Conservation (phyloP, 2,329 filamentous ascomycete genomes). For the Sarocladium brachiariae region DNA sequence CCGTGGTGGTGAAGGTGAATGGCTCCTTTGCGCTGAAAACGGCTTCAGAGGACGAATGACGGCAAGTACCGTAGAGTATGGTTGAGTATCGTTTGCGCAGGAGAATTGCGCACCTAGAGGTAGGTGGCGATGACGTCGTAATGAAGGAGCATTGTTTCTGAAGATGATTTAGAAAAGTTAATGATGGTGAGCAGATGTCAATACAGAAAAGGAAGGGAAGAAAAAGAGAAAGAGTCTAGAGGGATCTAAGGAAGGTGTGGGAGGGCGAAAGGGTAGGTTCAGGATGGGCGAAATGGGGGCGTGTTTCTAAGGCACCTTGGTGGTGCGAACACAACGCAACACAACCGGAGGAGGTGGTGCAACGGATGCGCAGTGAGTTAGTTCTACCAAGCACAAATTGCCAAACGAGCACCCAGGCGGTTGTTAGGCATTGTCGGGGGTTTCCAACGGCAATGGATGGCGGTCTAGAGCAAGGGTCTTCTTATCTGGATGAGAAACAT, state of each 20-base stretch:
- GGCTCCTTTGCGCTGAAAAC: neutral
- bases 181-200: neutral
- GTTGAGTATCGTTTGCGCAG: neutral
- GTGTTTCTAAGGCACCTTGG: neutral
- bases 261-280: neutral
- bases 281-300: neutral
- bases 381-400: no score
- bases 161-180: neutral
- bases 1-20: neutral
- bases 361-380: neutral
- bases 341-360: neutral
- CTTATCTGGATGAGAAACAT: no score
- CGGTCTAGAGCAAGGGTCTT: no score
- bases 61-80: neutral
- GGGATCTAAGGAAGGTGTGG: neutral
- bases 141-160: constrained; percentile 7
- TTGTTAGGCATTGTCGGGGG: no score
- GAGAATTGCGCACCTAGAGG: constrained; percentile 6
- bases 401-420: no score
- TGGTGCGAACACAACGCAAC: no score
- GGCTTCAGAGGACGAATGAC: neutral
- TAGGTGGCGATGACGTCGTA: constrained; percentile 8
- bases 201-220: neutral
- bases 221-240: neutral
- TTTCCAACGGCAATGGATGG: no score